These are phyloP conservation scores for Talaromyces sp. DNA, from an alignment of 2,329 filamentous ascomycete species.

Conservation along the genomic window DNA sequence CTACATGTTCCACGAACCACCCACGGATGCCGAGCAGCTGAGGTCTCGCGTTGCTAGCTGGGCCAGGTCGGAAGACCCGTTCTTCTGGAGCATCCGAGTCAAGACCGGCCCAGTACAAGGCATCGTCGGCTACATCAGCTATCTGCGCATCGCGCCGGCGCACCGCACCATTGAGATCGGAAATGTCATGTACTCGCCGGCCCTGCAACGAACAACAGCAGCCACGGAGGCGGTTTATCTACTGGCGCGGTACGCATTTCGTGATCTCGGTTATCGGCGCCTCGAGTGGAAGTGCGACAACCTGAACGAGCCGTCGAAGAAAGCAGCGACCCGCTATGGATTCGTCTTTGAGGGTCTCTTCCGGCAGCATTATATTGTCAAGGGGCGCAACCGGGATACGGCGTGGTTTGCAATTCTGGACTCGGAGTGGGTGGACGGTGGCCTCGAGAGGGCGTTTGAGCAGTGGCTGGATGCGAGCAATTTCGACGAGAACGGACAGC, in stretches of 20 bases:
- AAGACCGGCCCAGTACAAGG: background rate
- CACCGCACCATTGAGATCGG: conserved; percentile 55
- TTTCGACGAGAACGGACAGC: conserved; percentile 51
- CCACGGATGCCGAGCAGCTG: conserved; percentile 24
- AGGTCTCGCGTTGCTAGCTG: conserved; percentile 18
- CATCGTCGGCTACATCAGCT: conserved; percentile 33
- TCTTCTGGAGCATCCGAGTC: conserved; percentile 38
- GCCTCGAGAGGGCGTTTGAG: conserved; percentile 46
- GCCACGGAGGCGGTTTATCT: conserved; percentile 56
- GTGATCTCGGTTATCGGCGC: conserved; percentile 48
- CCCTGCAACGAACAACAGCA: conserved; percentile 48
- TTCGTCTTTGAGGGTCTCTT: conserved; percentile 57
- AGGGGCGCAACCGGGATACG: conserved; percentile 54
- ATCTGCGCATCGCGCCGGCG: conserved; percentile 33
- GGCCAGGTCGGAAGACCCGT: conserved; percentile 27
- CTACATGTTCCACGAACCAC: conserved; percentile 38
- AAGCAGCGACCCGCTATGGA: conserved; percentile 52
- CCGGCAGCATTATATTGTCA: conserved; percentile 55
- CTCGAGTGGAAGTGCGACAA: conserved; percentile 61
- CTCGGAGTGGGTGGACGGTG: conserved; percentile 53
- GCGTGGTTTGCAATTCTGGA: conserved; percentile 55
- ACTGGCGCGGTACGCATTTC: conserved; percentile 48
- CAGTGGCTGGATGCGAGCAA: conserved; percentile 52
- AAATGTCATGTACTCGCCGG: conserved; percentile 45
- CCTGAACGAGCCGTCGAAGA: conserved; percentile 49